Percentiles rank a stretch among this genome's conserved stretches.
phyloP scores from a whole-genome alignment of 2,329 filamentous ascomycete species.

The Eurotiales sp. region DNA sequence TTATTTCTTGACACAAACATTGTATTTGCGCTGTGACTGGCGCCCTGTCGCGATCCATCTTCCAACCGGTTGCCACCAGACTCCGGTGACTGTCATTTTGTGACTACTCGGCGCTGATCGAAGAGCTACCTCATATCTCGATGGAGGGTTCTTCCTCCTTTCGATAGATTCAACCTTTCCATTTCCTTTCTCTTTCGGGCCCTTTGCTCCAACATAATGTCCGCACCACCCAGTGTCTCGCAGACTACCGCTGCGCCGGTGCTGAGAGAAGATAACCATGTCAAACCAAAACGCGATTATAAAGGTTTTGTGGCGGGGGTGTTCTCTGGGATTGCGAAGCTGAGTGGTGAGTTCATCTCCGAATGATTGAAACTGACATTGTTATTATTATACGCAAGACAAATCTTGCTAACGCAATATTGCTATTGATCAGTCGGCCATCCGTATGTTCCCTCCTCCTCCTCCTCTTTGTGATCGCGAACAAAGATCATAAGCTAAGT shows the following conservation, averaged over 20 bases:
- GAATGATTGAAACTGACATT: too few relatives aligned
- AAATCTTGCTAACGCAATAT: neutral
- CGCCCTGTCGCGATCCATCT: too few relatives aligned
- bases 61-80: too few relatives aligned
- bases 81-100: too few relatives aligned
- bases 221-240: constrained; percentile 4
- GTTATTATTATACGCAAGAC: neutral
- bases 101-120: too few relatives aligned
- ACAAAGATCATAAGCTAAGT: neutral
- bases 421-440: constrained; percentile 50
- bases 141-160: neutral
- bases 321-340: constrained; percentile 88
- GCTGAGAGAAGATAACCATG: constrained; percentile 1
- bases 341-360: constrained; percentile 60
- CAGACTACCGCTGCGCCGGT: constrained; percentile 8
- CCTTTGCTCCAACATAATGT: constrained; percentile 1
- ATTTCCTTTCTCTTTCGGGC: neutral
- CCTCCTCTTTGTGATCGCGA: neutral
- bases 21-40: too few relatives aligned
- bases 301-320: constrained; percentile 97
- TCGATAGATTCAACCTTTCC: neutral
- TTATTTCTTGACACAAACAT: too few relatives aligned
- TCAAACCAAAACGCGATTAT: constrained; percentile 56
- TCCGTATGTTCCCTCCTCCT: constrained; percentile 45
- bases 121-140: neutral